phyloP scores from a whole-genome alignment of 192 early-diverging fungal genomes.

The Coemansia sp. region DNA sequence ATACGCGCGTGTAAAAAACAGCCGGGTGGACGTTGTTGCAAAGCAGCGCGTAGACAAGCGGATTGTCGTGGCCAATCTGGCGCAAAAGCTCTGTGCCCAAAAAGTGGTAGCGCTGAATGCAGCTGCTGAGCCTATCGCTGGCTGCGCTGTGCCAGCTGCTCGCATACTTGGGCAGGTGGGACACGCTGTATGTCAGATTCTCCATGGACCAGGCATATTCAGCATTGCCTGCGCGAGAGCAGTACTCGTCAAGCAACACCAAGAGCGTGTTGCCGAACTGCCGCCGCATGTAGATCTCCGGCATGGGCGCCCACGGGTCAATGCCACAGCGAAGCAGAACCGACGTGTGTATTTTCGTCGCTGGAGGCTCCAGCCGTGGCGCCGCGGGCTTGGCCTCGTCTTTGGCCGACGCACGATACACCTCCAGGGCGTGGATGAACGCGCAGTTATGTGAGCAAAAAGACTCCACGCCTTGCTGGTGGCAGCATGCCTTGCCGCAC shows the following conservation, averaged over 20 bases:
- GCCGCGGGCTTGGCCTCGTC: background rate
- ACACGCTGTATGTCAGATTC: conserved; percentile 19
- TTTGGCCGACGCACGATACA: conserved; percentile 5
- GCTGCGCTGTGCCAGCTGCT: conserved; percentile 2
- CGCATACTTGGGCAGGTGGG: conserved; percentile 16
- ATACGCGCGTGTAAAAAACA: conserved; percentile 8
- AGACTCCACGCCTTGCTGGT: background rate
- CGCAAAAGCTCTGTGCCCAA: conserved; percentile 3
- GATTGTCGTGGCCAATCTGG: conserved; percentile 8
- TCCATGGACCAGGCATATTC: conserved; percentile 30
- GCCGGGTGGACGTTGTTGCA: conserved; percentile 10
- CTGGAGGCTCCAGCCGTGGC: background rate
- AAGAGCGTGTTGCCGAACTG: conserved; percentile 8
- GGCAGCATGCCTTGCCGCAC: background rate
- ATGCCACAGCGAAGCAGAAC: conserved; percentile 30
- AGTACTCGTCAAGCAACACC: conserved; percentile 5
- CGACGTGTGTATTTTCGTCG: conserved; percentile 15
- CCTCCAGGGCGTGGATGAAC: conserved; percentile 11
- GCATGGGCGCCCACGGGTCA: conserved; percentile 21
- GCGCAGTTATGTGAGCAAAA: conserved; percentile 24
- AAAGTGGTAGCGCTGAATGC: conserved; percentile 18
- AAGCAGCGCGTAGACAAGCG: conserved; percentile 7
- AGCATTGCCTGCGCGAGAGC: background rate
- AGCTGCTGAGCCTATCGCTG: background rate
- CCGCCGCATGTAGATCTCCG: conserved; percentile 19